Percentiles rank a stretch among this genome's conserved stretches.
These are phyloP conservation scores for Sporothrix schenckii DNA, from an alignment of 2,329 filamentous ascomycete species.

Conservation along the genomic window DNA sequence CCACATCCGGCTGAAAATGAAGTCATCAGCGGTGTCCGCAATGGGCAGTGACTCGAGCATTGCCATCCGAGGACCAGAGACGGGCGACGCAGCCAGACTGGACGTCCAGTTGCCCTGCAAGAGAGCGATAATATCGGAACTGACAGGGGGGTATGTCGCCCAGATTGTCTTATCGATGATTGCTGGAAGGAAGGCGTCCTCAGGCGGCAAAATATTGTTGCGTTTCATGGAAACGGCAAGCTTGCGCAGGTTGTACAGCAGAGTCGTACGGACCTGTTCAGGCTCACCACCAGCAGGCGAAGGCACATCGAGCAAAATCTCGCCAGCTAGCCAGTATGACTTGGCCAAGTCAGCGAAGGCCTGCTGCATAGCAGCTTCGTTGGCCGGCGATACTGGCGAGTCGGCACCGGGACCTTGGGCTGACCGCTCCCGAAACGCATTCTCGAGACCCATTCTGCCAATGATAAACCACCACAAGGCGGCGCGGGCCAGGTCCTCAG, in stretches of 20 bases:
- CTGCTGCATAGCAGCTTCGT: constrained; percentile 66
- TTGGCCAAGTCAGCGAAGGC: constrained; percentile 86
- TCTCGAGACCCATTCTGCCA: constrained; percentile 75
- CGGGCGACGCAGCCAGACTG: constrained; percentile 53
- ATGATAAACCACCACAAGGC: constrained; percentile 89
- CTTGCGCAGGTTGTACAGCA: constrained; percentile 70
- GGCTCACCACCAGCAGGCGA: constrained; percentile 53
- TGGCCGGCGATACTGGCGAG: constrained; percentile 46
- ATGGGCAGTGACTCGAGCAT: constrained; percentile 73
- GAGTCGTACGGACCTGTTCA: constrained; percentile 56
- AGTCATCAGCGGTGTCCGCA: constrained; percentile 71
- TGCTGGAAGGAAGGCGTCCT: constrained; percentile 70
- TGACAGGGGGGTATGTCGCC: constrained; percentile 74
- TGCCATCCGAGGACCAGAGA: constrained; percentile 52
- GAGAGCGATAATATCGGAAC: constrained; percentile 70
- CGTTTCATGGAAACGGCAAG: constrained; percentile 80
- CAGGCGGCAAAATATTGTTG: constrained; percentile 75
- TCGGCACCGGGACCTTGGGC: constrained; percentile 52
- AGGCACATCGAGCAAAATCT: constrained; percentile 52
- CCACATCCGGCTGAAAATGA: constrained; percentile 78
- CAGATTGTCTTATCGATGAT: constrained; percentile 80
- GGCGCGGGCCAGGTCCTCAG: constrained; percentile 70
- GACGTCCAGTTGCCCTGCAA: constrained; percentile 65
- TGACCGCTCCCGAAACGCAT: constrained; percentile 67
- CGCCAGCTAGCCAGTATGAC: constrained; percentile 74